phyloP scores from a whole-genome alignment of 164 flowering plant species.

The Piper betle region DNA sequence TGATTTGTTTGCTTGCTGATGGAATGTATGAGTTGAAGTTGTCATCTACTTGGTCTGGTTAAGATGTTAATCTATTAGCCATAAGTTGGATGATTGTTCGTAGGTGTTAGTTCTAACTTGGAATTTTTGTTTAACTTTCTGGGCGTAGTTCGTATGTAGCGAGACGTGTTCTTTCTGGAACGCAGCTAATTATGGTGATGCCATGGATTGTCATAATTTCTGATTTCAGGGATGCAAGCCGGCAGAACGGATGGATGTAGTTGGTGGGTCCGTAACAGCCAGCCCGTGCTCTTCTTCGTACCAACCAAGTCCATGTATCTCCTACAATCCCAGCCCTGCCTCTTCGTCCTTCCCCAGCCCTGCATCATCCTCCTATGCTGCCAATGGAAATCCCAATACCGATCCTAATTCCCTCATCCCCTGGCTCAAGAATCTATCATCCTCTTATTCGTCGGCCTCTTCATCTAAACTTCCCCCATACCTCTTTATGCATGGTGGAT shows the following conservation, averaged over 20 bases:
- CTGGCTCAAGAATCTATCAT: slow-evolving; percentile 89
- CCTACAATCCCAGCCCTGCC: slow-evolving; percentile 64
- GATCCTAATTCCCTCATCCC: slow-evolving; percentile 78
- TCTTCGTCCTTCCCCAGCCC: slow-evolving; percentile 75
- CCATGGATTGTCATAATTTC: neutral
- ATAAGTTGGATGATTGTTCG: too few species aligned
- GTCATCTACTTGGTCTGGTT: too few species aligned
- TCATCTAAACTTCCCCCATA: slow-evolving; percentile 53
- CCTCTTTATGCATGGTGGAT: slow-evolving; percentile 56
- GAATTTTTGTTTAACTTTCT: neutral
- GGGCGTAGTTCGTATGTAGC: neutral
- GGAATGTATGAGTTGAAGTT: too few species aligned
- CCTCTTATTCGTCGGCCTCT: slow-evolving; percentile 39
- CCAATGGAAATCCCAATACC: slow-evolving; percentile 19
- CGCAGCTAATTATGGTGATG: neutral
- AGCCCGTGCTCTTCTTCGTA: slow-evolving; percentile 78
- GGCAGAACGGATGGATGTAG: slow-evolving; percentile 6
- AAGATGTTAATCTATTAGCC: too few species aligned
- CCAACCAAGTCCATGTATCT: slow-evolving; percentile 60
- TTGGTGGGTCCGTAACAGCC: slow-evolving; percentile 36
- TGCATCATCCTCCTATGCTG: slow-evolving; percentile 31
- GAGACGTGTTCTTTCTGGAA: too few species aligned
- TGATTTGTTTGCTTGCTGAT: too few species aligned
- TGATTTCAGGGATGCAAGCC: slow-evolving; percentile 12
- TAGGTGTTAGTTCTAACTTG: too few species aligned